Base-by-base conservation (phyloP, 768 basidiomycete genomes). In the Termitomyces sp. region DNA sequence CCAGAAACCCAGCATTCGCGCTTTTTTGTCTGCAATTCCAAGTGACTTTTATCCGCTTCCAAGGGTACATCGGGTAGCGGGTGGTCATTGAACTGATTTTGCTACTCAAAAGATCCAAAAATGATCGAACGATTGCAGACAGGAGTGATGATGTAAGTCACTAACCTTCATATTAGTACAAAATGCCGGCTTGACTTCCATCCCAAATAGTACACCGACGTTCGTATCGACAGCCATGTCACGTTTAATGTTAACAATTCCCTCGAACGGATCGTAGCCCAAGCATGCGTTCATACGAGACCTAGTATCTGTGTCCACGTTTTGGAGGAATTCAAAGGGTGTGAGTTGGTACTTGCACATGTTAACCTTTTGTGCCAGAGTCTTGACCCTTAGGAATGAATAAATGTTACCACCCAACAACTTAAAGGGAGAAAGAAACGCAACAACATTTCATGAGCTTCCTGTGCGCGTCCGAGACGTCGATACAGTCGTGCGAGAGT, bases 41-140 rank as follows among this genome's bases (percentile, higher is more conserved):
- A 3, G 54, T 40, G n/a, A 42, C 50, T 19, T 17, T 49, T 25
- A 34, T 60, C 40, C 29, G 29, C 37, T n/a, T 58, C 46, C 7
- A 34, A 50, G 32, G 73, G 78, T 40, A 73, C 79, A 29, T 79
- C 78, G 4, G 78, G 78, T 1, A 81, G 77, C 54, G 78, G 79
- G 59, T 77, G 77, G 62, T 75, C 75, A 2, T 57, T 21, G 4
- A 35, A 51, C 29, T 51, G 14, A 3, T 16, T 25, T 14, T 44
- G 23, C 23, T 25, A 25, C 42, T 43, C 23, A 21, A 42, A 42
- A 42, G 42, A 43, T 0, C 23, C 21, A 23, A 25, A 25, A 3
- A n/a, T 10, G 6, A 23, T n/a, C 4, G 7, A 16, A 40, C n/a
- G 12, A 44, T 12, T 14, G 23, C 12, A 25, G 23, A 7, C 14